These are phyloP conservation scores for Talaromyces proteolyticus DNA, from an alignment of 495 filamentous ascomycete genomes.

Conservation along the genomic window DNA sequence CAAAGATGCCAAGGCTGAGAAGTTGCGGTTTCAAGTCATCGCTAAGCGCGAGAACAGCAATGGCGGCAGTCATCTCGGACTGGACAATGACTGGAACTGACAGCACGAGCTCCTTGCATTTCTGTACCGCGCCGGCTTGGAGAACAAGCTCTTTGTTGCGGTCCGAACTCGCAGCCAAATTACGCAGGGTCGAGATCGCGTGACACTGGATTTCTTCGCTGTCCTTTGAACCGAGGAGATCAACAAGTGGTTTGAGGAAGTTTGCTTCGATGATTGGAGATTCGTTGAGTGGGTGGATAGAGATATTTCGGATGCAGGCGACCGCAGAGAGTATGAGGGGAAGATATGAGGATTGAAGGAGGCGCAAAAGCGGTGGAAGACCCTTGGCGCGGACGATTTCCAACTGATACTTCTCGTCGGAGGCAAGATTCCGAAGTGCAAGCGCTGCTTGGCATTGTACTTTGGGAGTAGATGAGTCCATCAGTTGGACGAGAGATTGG, in stretches of 20 bases:
- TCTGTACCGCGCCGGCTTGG: constrained; percentile 94
- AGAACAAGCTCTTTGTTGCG: constrained; percentile 94
- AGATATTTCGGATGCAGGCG: constrained; percentile 97
- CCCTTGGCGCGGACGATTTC: constrained; percentile 91
- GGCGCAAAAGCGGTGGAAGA: constrained; percentile 73
- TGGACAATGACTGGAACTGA: constrained; percentile 92
- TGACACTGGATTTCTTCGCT: constrained; percentile 99
- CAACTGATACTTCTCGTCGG: constrained; percentile 97
- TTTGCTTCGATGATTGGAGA: constrained; percentile 99
- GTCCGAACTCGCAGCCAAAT: constrained; percentile 93
- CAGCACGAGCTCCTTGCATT: constrained; percentile 94
- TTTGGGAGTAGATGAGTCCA: constrained; percentile 95
- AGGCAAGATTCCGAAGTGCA: constrained; percentile 89
- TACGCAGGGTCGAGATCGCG: constrained; percentile 93
- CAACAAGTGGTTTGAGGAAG: constrained; percentile 88
- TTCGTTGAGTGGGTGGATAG: constrained; percentile 97
- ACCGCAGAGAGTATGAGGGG: constrained; percentile 95
- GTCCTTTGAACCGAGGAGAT: constrained; percentile 88
- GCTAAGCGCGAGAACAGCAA: constrained; percentile 93
- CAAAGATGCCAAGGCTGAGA: constrained; percentile 90
- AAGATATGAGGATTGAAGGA: constrained; percentile 90
- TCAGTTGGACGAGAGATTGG: constrained; percentile 87
- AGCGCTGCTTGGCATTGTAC: constrained; percentile 97
- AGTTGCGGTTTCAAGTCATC: constrained; percentile 92
- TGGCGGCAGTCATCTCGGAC: constrained; percentile 98